Evolutionary conservation across 495 filamentous ascomycete genomes (phyloP).

Genomic region (Penicillium chermesinum): DNA sequence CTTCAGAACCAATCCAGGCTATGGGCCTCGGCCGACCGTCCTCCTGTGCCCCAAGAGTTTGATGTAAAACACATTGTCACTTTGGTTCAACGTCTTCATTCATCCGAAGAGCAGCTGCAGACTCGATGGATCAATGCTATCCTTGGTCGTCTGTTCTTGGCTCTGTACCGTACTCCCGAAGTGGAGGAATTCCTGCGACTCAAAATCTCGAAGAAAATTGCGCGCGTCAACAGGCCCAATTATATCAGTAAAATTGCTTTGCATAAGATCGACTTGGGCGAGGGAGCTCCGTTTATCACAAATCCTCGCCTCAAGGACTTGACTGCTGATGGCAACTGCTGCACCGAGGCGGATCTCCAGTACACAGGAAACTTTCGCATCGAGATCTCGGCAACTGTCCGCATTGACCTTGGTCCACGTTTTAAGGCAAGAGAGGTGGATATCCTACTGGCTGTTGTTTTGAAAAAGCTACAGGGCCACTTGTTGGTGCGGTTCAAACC

Average conservation of each 20-base stretch:
- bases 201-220: constrained; percentile 95
- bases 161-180: constrained; percentile 76
- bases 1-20: constrained; percentile 75
- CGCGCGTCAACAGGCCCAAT: constrained; percentile 83
- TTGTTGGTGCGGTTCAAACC: constrained; percentile 83
- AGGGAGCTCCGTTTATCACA: constrained; percentile 81
- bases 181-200: constrained; percentile 70
- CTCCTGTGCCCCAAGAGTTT: constrained; percentile 72
- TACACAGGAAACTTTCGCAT: constrained; percentile 87
- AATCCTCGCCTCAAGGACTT: constrained; percentile 86
- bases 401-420: constrained; percentile 79
- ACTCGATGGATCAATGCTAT: constrained; percentile 94
- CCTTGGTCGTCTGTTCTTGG: constrained; percentile 80
- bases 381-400: constrained; percentile 83
- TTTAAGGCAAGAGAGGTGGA: constrained; percentile 90
- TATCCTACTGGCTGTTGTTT: constrained; percentile 76
- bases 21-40: constrained; percentile 47
- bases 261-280: constrained; percentile 78
- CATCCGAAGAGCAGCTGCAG: constrained; percentile 85
- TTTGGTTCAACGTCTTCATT: constrained; percentile 82
- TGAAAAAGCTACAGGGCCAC: constrained; percentile 85
- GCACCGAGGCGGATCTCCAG: constrained; percentile 75
- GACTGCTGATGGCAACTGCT: constrained; percentile 84
- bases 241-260: constrained; percentile 80
- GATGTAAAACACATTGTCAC: constrained; percentile 79